Conservation (phyloP, 2,329 filamentous ascomycete genomes). For the Dryadomyces quercivorus region DNA sequence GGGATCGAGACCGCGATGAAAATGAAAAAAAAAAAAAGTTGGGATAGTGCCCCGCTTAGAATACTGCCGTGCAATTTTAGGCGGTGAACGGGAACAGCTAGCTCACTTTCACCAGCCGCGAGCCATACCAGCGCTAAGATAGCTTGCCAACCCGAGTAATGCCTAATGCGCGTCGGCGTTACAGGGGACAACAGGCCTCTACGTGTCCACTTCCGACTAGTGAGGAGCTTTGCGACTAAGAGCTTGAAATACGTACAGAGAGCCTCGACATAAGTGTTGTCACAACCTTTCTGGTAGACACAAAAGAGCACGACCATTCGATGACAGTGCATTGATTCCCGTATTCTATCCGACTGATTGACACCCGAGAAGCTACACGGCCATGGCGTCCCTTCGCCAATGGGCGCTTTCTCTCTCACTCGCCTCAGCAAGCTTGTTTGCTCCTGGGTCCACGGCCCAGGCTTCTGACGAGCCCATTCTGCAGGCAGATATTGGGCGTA, state of each 20-base stretch:
- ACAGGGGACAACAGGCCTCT: neutral
- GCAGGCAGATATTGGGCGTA: conserved; percentile 34
- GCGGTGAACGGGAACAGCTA: neutral
- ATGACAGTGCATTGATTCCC: no score
- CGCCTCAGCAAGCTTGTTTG: conserved; percentile 8
- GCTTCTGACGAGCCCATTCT: conserved; percentile 25
- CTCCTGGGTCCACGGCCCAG: conserved; percentile 8
- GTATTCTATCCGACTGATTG: neutral
- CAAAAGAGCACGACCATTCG: no score
- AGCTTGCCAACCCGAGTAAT: neutral
- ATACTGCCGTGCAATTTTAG: conserved; percentile 3
- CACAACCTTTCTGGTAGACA: no score
- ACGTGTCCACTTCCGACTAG: conserved; percentile 2
- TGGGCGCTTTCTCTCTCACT: conserved; percentile 7
- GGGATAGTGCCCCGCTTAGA: conserved; percentile 1
- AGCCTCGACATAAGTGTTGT: no score
- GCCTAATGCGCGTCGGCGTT: neutral
- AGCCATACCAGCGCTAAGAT: neutral
- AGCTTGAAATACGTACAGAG: no score
- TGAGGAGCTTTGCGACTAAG: no score
- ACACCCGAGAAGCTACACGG: neutral
- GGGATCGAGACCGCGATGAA: neutral
- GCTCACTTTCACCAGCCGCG: neutral
- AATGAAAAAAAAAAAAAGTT: conserved; percentile 3
- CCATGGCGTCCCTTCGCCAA: conserved; percentile 12